Evolutionary conservation across 2,329 filamentous ascomycete genomes (phyloP).

Genomic region (Epichloe scottii): DNA sequence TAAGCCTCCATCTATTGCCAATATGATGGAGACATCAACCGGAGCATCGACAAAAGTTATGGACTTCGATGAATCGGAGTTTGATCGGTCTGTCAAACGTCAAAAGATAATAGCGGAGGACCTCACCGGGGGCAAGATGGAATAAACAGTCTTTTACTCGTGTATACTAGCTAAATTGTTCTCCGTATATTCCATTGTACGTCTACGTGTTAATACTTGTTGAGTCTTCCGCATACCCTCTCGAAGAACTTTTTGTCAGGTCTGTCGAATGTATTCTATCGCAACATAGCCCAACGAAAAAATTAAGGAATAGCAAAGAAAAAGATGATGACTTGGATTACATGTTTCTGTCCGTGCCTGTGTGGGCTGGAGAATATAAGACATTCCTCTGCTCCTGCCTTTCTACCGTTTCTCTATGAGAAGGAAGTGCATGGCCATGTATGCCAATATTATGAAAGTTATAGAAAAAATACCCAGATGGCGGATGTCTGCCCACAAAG

Average conservation of each 20-base stretch:
- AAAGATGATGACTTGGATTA: neutral
- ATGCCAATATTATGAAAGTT: conserved; percentile 77
- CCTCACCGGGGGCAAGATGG: conserved; percentile 47
- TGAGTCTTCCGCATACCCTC: too few species aligned
- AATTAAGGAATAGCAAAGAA: neutral
- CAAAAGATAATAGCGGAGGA: conserved; percentile 46
- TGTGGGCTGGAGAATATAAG: neutral
- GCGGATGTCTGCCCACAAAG: conserved; percentile 72
- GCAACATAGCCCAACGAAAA: too few species aligned
- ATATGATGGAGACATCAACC: conserved; percentile 29
- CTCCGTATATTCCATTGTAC: neutral
- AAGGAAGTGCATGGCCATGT: conserved; percentile 83
- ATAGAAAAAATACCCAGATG: conserved; percentile 73
- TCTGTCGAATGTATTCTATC: neutral
- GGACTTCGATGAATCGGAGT: conserved; percentile 25
- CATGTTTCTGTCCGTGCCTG: neutral
- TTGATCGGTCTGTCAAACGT: conserved; percentile 33
- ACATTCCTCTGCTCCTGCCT: neutral
- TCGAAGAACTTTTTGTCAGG: neutral
- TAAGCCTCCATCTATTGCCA: conserved; percentile 30
- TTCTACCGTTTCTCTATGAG: conserved; percentile 67
- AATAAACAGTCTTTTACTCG: neutral
- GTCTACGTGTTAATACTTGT: neutral
- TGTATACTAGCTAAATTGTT: neutral
- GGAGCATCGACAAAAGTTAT: conserved; percentile 24